Conservation (phyloP, 1,284 basidiomycete species). For the Apiotrichum akiyoshidainum region DNA sequence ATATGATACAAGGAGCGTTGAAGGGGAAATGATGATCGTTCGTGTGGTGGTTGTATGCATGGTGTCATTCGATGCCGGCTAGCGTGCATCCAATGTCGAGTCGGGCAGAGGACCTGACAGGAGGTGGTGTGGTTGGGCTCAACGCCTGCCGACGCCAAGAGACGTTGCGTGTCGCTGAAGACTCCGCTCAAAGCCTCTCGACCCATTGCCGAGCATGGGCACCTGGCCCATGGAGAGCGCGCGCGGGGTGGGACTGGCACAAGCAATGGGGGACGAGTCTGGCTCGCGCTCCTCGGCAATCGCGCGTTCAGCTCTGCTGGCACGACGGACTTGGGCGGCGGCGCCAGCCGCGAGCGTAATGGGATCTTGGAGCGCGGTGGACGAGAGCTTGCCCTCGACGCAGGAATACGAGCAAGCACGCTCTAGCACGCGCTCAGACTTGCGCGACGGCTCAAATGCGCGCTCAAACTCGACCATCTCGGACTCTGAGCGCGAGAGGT, state of each 20-base stretch:
- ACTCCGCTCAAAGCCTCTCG: conserved; percentile 25
- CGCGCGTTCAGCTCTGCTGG: conserved; percentile 6
- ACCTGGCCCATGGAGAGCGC: conserved; percentile 29
- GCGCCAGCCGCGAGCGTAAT: conserved; percentile 38
- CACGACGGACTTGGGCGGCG: conserved; percentile 35
- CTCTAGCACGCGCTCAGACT: conserved; percentile 73
- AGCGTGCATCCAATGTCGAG: too few relatives aligned
- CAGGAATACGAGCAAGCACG: conserved; percentile 10
- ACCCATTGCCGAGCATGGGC: conserved; percentile 46
- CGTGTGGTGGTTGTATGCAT: not conserved
- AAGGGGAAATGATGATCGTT: not conserved
- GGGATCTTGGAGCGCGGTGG: not conserved
- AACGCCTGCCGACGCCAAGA: too few relatives aligned
- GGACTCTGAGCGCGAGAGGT: conserved; percentile 71
- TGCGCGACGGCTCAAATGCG: conserved; percentile 79
- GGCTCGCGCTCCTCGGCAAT: conserved; percentile 41
- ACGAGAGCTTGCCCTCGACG: too few relatives aligned
- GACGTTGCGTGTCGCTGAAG: conserved; percentile 10
- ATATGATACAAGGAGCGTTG: conserved; percentile 6
- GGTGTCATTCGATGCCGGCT: too few relatives aligned
- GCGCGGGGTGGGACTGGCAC: conserved; percentile 37
- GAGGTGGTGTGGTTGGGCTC: too few relatives aligned
- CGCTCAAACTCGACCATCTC: conserved; percentile 86
- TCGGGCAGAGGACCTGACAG: too few relatives aligned
- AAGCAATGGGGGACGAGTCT: conserved; percentile 28